Base-by-base conservation (phyloP, 2,329 filamentous ascomycete species). In the Pezizomycotina sp. region DNA sequence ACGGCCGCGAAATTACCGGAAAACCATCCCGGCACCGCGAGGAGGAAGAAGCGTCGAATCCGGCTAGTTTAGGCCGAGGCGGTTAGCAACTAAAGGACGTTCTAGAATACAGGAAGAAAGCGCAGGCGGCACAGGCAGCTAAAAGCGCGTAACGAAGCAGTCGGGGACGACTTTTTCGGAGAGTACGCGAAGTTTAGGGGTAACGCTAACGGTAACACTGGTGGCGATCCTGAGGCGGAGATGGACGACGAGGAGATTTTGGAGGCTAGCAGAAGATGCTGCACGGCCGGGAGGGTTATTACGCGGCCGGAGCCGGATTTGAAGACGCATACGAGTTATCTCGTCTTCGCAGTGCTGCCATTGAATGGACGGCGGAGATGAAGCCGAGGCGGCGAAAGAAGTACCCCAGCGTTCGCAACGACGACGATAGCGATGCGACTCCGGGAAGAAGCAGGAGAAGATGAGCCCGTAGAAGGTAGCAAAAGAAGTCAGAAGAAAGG, bases 261-360 rank as follows among this genome's bases (percentile, higher is more conserved):
- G 7, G 38, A 42, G 24, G 38, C 35, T 16, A 35, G 25, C 20
- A 31, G 34, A 9, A 34, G 34, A 12, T 25, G 37, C 2, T 31
- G 41, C 39, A 14, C 44, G 34, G 54, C 84, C 43, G 89, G 89
- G 1, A 69, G 71, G 18, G 53, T 95, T 25, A 67, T 82, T 19
- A 81, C 91, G 51, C 69, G 82, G 15, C 74, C 79, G 0, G 89
- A 98, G 60, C 62, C 74, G 0, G 89, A 98, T 52, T 62, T 95
- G 42, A 93, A 92, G 65, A 89, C 80, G 5, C 89, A 98, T 58
- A 98, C 89, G 0, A 89, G 79, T n/a, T 98, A 98, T 56, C 67
- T 98, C 4, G 78, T 91, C 4, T 98, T 98, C 60, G 89, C 89
- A 0, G 63, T 89, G 3, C 59, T 98, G 42, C 86, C 89, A n/a